Evolutionary conservation across 257 asterid genomes (phyloP).

Genomic region (Striga asiatica): DNA sequence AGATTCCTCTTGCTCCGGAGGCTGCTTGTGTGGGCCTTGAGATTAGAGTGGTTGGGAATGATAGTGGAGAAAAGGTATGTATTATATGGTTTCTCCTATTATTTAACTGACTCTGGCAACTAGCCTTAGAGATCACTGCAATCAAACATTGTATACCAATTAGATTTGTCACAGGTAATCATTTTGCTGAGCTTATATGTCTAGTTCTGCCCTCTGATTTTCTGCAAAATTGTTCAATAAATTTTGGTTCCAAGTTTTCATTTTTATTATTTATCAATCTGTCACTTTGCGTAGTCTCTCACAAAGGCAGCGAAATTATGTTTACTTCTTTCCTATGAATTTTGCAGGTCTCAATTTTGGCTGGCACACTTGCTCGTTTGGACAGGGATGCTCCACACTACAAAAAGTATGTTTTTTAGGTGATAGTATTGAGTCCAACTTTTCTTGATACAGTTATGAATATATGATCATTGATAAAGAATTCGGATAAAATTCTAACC

Average conservation of each 20-base stretch:
- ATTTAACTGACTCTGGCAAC: neutral
- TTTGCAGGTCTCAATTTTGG: slow-evolving; percentile 89
- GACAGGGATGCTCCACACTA: slow-evolving; percentile 98
- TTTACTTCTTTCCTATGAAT: slow-evolving; percentile 19
- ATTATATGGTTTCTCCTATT: slow-evolving; percentile 12
- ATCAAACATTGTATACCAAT: neutral
- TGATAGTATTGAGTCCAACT: slow-evolving; percentile 3
- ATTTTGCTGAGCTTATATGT: slow-evolving; percentile 5
- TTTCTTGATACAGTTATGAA: slow-evolving; percentile 9
- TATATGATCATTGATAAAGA: slow-evolving; percentile 6
- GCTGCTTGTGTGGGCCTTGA: slow-evolving; percentile 97
- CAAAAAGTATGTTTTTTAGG: slow-evolving; percentile 53
- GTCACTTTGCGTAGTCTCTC: slow-evolving; percentile 1
- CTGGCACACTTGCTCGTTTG: slow-evolving; percentile 97
- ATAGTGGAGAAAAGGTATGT: slow-evolving; percentile 98
- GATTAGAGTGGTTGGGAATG: slow-evolving; percentile 98
- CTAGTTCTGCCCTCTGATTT: slow-evolving; percentile 2
- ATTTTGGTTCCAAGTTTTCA: neutral
- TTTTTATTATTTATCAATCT: neutral
- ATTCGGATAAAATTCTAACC: slow-evolving; percentile 5
- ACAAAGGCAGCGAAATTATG: neutral
- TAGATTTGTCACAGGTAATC: neutral
- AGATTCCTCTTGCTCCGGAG: slow-evolving; percentile 93
- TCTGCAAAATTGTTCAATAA: neutral
- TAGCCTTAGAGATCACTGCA: neutral